phyloP scores from a whole-genome alignment of 2,329 filamentous ascomycete genomes.

The Xylariaceae sp. region DNA sequence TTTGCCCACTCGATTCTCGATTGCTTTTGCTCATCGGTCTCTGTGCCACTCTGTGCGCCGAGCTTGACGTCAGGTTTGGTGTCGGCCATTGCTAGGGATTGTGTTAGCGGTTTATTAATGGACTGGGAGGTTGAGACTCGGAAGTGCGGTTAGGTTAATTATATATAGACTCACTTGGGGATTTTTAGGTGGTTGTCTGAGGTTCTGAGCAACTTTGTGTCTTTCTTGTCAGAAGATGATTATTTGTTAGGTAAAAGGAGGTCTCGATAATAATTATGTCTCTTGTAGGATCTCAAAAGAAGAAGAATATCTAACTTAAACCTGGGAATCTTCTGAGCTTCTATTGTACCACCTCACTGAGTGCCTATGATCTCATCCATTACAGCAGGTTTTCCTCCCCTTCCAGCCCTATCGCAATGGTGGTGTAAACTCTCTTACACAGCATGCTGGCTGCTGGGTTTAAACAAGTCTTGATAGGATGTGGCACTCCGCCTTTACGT shows the following conservation, averaged over 20 bases:
- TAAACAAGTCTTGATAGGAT: neutral
- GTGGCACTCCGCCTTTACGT: constrained; percentile 17
- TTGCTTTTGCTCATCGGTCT: constrained; percentile 8
- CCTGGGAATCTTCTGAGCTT: too few species aligned
- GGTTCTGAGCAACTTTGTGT: too few species aligned
- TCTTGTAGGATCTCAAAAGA: too few species aligned
- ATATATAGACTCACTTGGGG: neutral
- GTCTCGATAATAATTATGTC: too few species aligned
- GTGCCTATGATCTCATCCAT: constrained; percentile 28
- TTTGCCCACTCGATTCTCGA: constrained; percentile 58
- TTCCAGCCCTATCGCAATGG: neutral
- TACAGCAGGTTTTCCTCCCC: neutral
- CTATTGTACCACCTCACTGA: neutral
- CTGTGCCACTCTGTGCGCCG: neutral
- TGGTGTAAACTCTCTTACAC: constrained; percentile 9
- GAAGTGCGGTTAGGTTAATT: neutral
- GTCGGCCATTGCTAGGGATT: constrained; percentile 14
- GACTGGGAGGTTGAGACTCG: neutral
- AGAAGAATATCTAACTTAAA: too few species aligned
- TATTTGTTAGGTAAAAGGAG: too few species aligned
- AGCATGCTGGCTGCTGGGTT: neutral
- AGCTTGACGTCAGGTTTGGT: neutral
- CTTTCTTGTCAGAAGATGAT: too few species aligned
- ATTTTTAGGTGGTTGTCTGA: neutral
- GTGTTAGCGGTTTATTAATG: neutral